A percentile compares a stretch with the other conserved stretches of the same genome.
Evolutionary conservation across 164 flowering plant genomes (phyloP).

Genomic region (Umbilicus rupestris): DNA sequence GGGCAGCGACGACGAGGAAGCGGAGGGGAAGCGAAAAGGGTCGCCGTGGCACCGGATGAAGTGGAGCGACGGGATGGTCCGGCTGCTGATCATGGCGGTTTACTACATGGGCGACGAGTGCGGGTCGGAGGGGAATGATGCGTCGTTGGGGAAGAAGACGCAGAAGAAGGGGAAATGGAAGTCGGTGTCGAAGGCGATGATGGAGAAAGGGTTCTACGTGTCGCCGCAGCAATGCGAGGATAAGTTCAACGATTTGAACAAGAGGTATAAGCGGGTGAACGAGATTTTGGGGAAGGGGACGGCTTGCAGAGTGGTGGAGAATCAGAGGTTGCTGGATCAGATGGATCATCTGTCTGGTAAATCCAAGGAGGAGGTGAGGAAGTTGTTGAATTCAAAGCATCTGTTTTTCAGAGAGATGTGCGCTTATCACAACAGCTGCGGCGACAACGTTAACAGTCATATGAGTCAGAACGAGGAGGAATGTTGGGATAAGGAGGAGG

Average conservation of each 20-base stretch:
- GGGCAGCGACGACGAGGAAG: slow-evolving; percentile 47
- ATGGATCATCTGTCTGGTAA: slow-evolving; percentile 69
- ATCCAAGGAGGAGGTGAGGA: slow-evolving; percentile 77
- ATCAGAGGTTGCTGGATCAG: slow-evolving; percentile 60
- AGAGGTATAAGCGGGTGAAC: slow-evolving; percentile 93
- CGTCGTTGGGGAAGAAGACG: slow-evolving; percentile 24
- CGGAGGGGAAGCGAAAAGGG: slow-evolving; percentile 27
- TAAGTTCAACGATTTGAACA: slow-evolving; percentile 89
- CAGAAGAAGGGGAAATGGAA: slow-evolving; percentile 95
- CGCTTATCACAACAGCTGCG: slow-evolving; percentile 81
- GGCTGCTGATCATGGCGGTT: slow-evolving; percentile 40
- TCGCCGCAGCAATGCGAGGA: slow-evolving; percentile 98
- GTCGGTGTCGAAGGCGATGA: slow-evolving; percentile 73
- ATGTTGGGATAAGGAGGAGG: slow-evolving; percentile 37
- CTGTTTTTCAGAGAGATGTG: slow-evolving; percentile 95
- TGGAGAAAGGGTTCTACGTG: slow-evolving; percentile 83
- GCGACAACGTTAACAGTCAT: slow-evolving; percentile 22
- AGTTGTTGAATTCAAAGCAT: slow-evolving; percentile 85
- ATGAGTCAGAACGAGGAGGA: slow-evolving; percentile 22
- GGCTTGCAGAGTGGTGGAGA: slow-evolving; percentile 87
- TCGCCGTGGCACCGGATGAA: slow-evolving; percentile 77
- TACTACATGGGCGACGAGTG: slow-evolving; percentile 36
- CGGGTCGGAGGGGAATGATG: slow-evolving; percentile 20
- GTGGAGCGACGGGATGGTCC: slow-evolving; percentile 79
- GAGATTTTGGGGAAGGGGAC: slow-evolving; percentile 84